phyloP scores from a whole-genome alignment of 225 moss, liverwort and hornwort species.

The Takakia lepidozioides region DNA sequence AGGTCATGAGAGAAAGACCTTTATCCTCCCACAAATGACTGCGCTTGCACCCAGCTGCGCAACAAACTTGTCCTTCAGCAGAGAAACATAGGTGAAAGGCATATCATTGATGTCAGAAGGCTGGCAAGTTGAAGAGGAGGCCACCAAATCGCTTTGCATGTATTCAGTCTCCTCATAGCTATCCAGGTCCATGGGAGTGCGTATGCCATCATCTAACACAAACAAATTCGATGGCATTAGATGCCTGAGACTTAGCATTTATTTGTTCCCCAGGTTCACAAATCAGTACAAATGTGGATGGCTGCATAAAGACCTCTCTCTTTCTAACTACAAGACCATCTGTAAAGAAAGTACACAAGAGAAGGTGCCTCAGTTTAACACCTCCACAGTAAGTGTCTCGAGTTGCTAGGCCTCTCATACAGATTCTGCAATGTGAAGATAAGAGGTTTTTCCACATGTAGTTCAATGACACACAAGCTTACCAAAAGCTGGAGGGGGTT shows the following conservation, averaged over 20 bases:
- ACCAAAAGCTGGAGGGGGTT: conserved; percentile 23
- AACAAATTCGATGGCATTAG: too few relatives aligned
- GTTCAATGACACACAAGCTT: not conserved
- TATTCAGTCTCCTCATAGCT: conserved; percentile 40
- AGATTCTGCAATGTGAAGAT: too few relatives aligned
- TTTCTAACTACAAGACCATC: too few relatives aligned
- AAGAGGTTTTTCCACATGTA: too few relatives aligned
- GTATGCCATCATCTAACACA: conserved; percentile 26
- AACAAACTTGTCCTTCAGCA: conserved; percentile 46
- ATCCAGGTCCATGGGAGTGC: conserved; percentile 44
- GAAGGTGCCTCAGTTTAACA: too few relatives aligned
- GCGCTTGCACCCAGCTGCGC: conserved; percentile 11
- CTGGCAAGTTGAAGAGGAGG: conserved; percentile 12
- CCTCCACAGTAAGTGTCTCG: too few relatives aligned
- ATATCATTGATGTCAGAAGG: conserved; percentile 24
- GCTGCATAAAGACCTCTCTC: too few relatives aligned
- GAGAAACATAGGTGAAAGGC: conserved; percentile 73
- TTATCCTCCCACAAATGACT: conserved; percentile 53
- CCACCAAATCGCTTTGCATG: conserved; percentile 2
- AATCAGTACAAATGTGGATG: too few relatives aligned
- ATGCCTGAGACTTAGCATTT: too few relatives aligned
- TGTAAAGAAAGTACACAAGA: too few relatives aligned
- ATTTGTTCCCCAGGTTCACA: too few relatives aligned
- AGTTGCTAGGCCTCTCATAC: too few relatives aligned
- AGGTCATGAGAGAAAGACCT: conserved; percentile 27